Conservation (phyloP, 1,284 basidiomycete genomes). For the Serendipita sp. region DNA sequence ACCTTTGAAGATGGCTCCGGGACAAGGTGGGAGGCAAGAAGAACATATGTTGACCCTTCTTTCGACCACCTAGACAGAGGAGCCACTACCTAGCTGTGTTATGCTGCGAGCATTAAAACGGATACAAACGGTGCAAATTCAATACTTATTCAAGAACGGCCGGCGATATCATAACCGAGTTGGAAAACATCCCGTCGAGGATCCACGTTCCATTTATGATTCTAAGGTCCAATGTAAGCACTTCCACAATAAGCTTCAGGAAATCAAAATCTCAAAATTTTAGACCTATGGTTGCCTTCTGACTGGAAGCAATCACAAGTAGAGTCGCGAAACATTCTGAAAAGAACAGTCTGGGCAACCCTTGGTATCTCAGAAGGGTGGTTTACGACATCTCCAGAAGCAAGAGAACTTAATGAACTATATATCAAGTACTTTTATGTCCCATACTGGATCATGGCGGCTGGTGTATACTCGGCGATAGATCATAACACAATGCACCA, state of each 20-base stretch:
- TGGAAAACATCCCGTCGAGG: background rate
- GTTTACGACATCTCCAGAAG: background rate
- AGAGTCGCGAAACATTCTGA: background rate
- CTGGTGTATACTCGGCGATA: background rate
- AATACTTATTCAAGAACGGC: background rate
- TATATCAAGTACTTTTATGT: background rate
- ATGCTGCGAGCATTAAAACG: background rate
- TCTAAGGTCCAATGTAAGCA: background rate
- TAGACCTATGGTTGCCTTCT: background rate
- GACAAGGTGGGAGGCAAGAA: background rate
- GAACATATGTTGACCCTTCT: background rate
- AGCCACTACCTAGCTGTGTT: background rate
- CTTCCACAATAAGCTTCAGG: background rate
- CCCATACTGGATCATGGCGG: background rate
- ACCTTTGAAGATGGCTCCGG: background rate
- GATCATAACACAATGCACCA: background rate
- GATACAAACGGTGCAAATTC: background rate
- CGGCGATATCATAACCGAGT: background rate
- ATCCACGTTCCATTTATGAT: slow-evolving; percentile 1
- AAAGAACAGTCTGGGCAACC: background rate
- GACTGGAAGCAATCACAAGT: background rate
- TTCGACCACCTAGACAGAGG: background rate
- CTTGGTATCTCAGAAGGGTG: background rate
- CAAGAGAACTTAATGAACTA: background rate
- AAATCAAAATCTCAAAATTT: background rate